phyloP scores from a whole-genome alignment of 306 rosid genomes.

The Sicyos baderoa region DNA sequence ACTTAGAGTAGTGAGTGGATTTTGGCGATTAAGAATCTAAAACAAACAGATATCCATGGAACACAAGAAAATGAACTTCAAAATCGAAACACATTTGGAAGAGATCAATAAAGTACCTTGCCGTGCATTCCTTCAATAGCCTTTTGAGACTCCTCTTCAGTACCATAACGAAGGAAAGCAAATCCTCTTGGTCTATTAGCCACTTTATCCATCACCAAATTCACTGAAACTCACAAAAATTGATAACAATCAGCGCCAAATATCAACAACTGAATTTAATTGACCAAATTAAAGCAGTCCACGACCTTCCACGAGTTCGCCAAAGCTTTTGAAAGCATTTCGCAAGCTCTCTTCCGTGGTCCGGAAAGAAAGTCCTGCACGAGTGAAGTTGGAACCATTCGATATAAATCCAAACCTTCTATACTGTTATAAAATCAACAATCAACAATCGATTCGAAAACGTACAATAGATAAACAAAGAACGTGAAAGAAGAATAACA shows the following conservation, averaged over 20 bases:
- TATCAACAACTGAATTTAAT: background rate
- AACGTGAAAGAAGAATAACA: too few relatives aligned
- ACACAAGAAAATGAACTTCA: background rate
- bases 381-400: background rate
- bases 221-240: constrained; percentile 36
- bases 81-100: background rate
- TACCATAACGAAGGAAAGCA: constrained; percentile 72
- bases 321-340: constrained; percentile 62
- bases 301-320: constrained; percentile 73
- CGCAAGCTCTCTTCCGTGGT: constrained; percentile 80
- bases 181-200: constrained; percentile 95
- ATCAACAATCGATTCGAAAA: too few relatives aligned
- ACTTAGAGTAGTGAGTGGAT: background rate
- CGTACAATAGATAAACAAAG: too few relatives aligned
- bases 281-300: background rate
- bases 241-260: background rate
- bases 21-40: background rate
- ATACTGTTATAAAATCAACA: too few relatives aligned
- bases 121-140: constrained; percentile 96
- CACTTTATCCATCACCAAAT: constrained; percentile 85
- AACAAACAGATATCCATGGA: too few relatives aligned
- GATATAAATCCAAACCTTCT: background rate
- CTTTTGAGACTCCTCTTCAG: constrained; percentile 65
- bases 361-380: constrained; percentile 79
- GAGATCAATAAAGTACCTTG: constrained; percentile 39